Conservation (phyloP, 176 grass and related monocot genomes). For the Oryza officinalis region DNA sequence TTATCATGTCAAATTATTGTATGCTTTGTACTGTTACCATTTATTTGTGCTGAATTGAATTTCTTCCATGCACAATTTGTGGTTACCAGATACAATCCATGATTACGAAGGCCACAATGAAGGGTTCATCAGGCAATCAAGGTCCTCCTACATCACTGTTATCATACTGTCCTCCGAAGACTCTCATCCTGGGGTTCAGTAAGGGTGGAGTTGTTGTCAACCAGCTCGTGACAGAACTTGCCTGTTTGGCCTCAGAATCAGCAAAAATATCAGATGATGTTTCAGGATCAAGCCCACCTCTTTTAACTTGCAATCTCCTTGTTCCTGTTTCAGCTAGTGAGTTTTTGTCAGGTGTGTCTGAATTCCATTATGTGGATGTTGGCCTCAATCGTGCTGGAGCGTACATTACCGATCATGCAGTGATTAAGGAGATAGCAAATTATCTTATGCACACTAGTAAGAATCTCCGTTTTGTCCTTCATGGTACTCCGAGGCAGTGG, state of each 20-base stretch:
- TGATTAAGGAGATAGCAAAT: slow-evolving; percentile 49
- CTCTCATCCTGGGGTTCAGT: slow-evolving; percentile 81
- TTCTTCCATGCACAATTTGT: not conserved
- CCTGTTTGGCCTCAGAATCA: slow-evolving; percentile 34
- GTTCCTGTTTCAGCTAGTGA: slow-evolving; percentile 49
- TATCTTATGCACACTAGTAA: slow-evolving; percentile 24
- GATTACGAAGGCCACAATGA: slow-evolving; percentile 12
- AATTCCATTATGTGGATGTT: slow-evolving; percentile 85
- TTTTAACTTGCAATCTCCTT: slow-evolving; percentile 22
- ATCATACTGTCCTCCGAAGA: slow-evolving; percentile 40
- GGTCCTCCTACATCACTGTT: slow-evolving; percentile 19
- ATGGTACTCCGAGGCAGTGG: slow-evolving; percentile 77
- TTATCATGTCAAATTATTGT: not conserved
- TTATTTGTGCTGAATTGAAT: not conserved
- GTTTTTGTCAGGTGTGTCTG: slow-evolving; percentile 65
- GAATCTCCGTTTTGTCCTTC: slow-evolving; percentile 54
- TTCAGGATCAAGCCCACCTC: not conserved
- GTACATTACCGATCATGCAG: slow-evolving; percentile 62
- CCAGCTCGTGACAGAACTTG: slow-evolving; percentile 78
- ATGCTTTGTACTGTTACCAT: not conserved
- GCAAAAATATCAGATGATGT: slow-evolving; percentile 10
- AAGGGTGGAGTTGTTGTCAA: slow-evolving; percentile 90
- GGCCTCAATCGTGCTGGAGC: slow-evolving; percentile 82
- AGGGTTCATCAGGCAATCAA: slow-evolving; percentile 32
- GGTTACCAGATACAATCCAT: slow-evolving; percentile 50